These are phyloP conservation scores for Neonectria faginata DNA, from an alignment of 2,329 filamentous ascomycete species.

Conservation along the genomic window DNA sequence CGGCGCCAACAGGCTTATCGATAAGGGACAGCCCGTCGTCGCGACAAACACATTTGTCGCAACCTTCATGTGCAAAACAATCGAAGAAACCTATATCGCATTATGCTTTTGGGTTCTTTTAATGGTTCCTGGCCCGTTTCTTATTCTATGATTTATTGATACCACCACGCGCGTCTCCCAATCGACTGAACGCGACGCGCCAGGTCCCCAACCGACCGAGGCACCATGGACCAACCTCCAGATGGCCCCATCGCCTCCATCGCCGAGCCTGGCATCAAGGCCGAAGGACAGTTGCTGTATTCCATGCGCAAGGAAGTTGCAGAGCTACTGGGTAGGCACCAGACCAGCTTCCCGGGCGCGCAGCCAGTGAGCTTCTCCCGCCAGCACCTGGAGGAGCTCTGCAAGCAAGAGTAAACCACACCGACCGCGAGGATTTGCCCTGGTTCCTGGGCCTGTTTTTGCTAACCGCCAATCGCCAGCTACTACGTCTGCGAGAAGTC, in stretches of 20 bases:
- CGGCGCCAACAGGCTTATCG: constrained; percentile 35
- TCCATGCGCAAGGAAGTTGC: constrained; percentile 80
- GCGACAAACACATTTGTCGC: constrained; percentile 28
- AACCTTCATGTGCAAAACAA: constrained; percentile 18
- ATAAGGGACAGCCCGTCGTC: constrained; percentile 23
- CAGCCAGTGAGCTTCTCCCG: constrained; percentile 94
- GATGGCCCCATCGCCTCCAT: constrained; percentile 61
- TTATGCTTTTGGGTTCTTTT: constrained; percentile 8
- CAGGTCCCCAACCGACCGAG: not conserved
- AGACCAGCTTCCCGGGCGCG: constrained; percentile 82
- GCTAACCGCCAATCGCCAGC: constrained; percentile 53
- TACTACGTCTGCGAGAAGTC: constrained; percentile 99
- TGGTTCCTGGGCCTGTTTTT: not conserved
- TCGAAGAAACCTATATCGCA: constrained; percentile 9
- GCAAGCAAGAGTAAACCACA: constrained; percentile 74
- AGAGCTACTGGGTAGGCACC: constrained; percentile 76
- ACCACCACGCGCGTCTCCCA: constrained; percentile 5
- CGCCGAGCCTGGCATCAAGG: constrained; percentile 73
- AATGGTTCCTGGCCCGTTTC: constrained; percentile 11
- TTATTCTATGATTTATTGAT: constrained; percentile 11
- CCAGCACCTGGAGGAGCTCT: constrained; percentile 84
- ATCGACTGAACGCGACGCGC: constrained; percentile 11
- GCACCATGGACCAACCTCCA: constrained; percentile 46
- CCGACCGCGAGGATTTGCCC: not conserved
- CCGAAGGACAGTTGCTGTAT: constrained; percentile 68